Evolutionary conservation across 192 early-diverging fungal species (phyloP).

Genomic region (Rhizoclosmatium globosum): DNA sequence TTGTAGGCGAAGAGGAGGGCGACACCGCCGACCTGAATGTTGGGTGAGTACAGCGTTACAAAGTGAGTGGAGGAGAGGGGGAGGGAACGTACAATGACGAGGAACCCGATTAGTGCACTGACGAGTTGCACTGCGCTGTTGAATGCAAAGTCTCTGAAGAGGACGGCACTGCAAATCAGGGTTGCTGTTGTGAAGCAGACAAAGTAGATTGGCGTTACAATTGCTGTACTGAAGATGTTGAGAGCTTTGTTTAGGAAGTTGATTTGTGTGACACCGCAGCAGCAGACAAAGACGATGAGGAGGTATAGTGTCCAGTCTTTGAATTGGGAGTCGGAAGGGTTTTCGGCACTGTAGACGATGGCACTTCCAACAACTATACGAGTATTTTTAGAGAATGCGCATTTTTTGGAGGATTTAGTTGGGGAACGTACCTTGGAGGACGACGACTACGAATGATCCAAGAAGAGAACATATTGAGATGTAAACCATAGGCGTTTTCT

Average conservation of each 20-base stretch:
- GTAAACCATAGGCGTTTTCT: slow-evolving; percentile 61
- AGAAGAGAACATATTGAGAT: slow-evolving; percentile 66
- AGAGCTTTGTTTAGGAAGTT: slow-evolving; percentile 78
- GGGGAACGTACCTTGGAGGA: slow-evolving; percentile 59
- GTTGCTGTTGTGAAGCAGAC: slow-evolving; percentile 78
- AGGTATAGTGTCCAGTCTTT: slow-evolving; percentile 74
- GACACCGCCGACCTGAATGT: slow-evolving; percentile 55
- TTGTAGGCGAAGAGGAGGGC: slow-evolving; percentile 59
- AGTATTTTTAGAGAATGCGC: background rate
- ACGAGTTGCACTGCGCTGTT: slow-evolving; percentile 36
- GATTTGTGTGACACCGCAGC: slow-evolving; percentile 65
- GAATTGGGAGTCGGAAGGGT: slow-evolving; percentile 61
- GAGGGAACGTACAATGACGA: slow-evolving; percentile 56
- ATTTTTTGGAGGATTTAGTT: background rate
- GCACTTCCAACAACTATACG: slow-evolving; percentile 62
- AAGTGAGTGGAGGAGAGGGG: background rate
- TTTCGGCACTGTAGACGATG: slow-evolving; percentile 64
- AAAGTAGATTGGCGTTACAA: slow-evolving; percentile 81
- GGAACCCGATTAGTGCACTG: slow-evolving; percentile 52
- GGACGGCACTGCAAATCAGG: slow-evolving; percentile 67
- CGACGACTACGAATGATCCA: slow-evolving; percentile 72
- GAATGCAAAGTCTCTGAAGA: slow-evolving; percentile 68
- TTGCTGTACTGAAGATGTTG: slow-evolving; percentile 72
- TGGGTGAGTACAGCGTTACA: no score
- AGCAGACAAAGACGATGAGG: slow-evolving; percentile 63